phyloP scores from a whole-genome alignment of 768 basidiomycete genomes.

The Pulveroboletus sp. region DNA sequence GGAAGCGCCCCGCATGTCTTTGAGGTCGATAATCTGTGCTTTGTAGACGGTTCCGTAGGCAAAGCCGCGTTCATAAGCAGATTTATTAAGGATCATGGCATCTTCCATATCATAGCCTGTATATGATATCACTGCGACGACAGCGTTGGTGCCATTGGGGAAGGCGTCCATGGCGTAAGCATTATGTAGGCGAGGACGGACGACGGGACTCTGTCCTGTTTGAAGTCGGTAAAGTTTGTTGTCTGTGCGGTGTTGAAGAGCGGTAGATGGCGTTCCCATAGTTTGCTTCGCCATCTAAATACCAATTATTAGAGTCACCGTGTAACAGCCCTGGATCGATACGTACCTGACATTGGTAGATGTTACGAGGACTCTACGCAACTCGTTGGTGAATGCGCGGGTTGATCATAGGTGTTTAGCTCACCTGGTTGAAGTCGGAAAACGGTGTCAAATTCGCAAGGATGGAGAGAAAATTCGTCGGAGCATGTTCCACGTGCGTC shows the following conservation, averaged over 20 bases:
- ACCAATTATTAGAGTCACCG: slow-evolving; percentile 5
- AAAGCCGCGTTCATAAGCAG: slow-evolving; percentile 96
- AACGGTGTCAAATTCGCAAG: slow-evolving; percentile 97
- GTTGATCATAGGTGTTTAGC: slow-evolving; percentile 15
- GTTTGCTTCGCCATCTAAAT: slow-evolving; percentile 98
- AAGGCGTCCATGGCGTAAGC: slow-evolving; percentile 98
- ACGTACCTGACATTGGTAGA: slow-evolving; percentile 86
- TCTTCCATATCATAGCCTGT: slow-evolving; percentile 99
- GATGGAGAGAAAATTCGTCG: slow-evolving; percentile 94
- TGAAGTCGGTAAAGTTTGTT: slow-evolving; percentile 98
- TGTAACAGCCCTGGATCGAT: neutral
- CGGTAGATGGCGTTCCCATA: slow-evolving; percentile 97
- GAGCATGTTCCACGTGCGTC: slow-evolving; percentile 89
- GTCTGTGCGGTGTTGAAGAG: slow-evolving; percentile 88
- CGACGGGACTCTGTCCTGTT: slow-evolving; percentile 91
- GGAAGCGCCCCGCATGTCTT: slow-evolving; percentile 66
- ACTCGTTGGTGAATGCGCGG: neutral
- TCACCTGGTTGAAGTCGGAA: slow-evolving; percentile 97
- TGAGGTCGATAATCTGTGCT: slow-evolving; percentile 85
- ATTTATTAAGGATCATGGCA: slow-evolving; percentile 99
- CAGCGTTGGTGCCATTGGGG: slow-evolving; percentile 96
- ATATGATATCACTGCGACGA: slow-evolving; percentile 99
- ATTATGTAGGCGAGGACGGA: slow-evolving; percentile 87
- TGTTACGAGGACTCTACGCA: slow-evolving; percentile 77
- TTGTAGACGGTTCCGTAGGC: slow-evolving; percentile 97